Conservation (phyloP, 257 asterid genomes). For the Solanum ahanhuiri region DNA sequence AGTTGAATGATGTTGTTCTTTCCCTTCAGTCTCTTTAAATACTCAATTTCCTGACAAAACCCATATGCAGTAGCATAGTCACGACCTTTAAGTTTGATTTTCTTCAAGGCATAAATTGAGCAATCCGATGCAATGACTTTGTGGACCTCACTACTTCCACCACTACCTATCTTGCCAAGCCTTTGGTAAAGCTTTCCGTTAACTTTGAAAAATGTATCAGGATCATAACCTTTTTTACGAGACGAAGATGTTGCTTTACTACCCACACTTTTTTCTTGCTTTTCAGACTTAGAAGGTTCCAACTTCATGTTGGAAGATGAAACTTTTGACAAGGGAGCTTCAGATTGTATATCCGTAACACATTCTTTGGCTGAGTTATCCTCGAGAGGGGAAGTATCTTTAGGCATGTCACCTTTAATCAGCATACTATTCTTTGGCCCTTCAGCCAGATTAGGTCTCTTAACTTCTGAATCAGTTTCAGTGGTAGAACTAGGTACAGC, state of each 20-base stretch:
- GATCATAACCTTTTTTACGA: conserved; percentile 72
- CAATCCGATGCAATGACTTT: conserved; percentile 95
- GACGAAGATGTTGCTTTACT: conserved; percentile 59
- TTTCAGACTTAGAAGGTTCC: conserved; percentile 47
- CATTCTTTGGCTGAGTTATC: conserved; percentile 26
- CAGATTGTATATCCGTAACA: conserved; percentile 26
- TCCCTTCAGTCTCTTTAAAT: conserved; percentile 72
- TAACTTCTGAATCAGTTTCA: conserved; percentile 21
- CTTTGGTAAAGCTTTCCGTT: conserved; percentile 92
- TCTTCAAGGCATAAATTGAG: conserved; percentile 81
- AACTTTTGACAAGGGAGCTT: conserved; percentile 26
- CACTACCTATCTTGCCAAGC: conserved; percentile 98
- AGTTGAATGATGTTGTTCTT: conserved; percentile 86
- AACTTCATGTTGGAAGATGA: conserved; percentile 31
- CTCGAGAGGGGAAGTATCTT: conserved; percentile 18
- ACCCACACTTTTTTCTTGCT: conserved; percentile 44
- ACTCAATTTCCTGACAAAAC: conserved; percentile 90
- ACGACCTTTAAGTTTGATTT: conserved; percentile 93
- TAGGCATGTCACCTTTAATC: conserved; percentile 17
- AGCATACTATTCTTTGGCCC: conserved; percentile 24
- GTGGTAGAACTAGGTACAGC: conserved; percentile 22
- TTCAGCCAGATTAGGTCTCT: conserved; percentile 16
- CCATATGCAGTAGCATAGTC: conserved; percentile 96
- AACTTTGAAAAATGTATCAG: conserved; percentile 87
- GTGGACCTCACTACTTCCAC: conserved; percentile 99